Conservation (phyloP, 1,284 basidiomycete species). For the Sanghuangporus baumii region DNA sequence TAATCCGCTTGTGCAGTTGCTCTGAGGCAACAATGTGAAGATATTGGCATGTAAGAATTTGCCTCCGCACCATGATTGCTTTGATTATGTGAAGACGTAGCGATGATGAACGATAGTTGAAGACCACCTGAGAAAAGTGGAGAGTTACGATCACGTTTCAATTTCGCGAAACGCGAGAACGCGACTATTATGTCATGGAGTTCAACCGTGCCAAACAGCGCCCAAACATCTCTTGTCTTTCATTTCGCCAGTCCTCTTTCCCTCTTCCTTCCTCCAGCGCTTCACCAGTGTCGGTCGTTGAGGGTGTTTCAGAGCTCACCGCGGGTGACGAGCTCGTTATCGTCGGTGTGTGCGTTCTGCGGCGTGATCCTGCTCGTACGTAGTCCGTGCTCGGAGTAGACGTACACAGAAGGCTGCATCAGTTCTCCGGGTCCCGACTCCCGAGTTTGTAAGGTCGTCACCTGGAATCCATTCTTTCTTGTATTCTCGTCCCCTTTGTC, state of each 20-base stretch:
- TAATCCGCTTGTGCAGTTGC: background rate
- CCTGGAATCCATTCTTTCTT: background rate
- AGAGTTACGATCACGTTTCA: background rate
- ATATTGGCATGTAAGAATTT: background rate
- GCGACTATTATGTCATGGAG: constrained; percentile 8
- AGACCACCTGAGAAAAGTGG: background rate
- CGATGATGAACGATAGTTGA: background rate
- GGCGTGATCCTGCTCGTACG: background rate
- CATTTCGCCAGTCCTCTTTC: background rate
- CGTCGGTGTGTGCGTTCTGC: too few relatives aligned
- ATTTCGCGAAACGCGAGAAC: background rate
- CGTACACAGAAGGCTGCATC: constrained; percentile 11
- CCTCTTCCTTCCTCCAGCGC: background rate
- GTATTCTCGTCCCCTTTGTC: constrained; percentile 6
- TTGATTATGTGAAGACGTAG: background rate
- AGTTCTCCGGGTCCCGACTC: background rate
- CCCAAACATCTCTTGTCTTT: constrained; percentile 6
- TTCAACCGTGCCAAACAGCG: constrained; percentile 9
- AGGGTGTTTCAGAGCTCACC: background rate
- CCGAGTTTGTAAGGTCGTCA: background rate
- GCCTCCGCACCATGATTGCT: background rate
- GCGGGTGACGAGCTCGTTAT: too few relatives aligned
- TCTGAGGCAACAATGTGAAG: background rate
- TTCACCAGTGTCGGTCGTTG: constrained; percentile 6
- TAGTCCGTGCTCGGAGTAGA: constrained; percentile 5